Evolutionary conservation across 202 grass and related monocot genomes (phyloP).

Genomic region (Saccharum hybrid): DNA sequence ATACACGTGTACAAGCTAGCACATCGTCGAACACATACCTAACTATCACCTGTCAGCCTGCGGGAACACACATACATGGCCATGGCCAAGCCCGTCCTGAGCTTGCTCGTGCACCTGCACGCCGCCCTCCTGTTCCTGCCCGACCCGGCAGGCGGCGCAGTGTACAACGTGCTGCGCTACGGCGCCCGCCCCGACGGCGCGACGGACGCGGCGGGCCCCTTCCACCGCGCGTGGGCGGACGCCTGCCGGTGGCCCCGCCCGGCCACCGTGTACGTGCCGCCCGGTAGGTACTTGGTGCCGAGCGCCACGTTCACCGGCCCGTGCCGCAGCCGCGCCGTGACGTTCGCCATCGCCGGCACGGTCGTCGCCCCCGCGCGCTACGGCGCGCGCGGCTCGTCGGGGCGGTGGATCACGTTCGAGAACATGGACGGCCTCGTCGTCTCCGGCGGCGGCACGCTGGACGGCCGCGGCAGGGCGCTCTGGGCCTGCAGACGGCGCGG

Average conservation of each 20-base stretch:
- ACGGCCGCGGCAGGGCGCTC: slow-evolving; percentile 68
- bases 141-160: slow-evolving; percentile 6
- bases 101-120: slow-evolving; percentile 45
- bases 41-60: slow-evolving; percentile 38
- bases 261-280: slow-evolving; percentile 64
- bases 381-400: slow-evolving; percentile 27
- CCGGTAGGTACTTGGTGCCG: slow-evolving; percentile 60
- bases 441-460: slow-evolving; percentile 74
- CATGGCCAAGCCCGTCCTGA: slow-evolving; percentile 29
- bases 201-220: slow-evolving; percentile 60
- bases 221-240: slow-evolving; percentile 68
- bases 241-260: slow-evolving; percentile 67
- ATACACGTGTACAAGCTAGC: slow-evolving; percentile 47
- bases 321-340: slow-evolving; percentile 54
- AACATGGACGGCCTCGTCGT: slow-evolving; percentile 63
- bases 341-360: slow-evolving; percentile 64
- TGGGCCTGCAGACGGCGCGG: slow-evolving; percentile 63
- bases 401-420: slow-evolving; percentile 76
- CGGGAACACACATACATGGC: background rate
- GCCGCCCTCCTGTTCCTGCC: slow-evolving; percentile 41
- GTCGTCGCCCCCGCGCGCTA: slow-evolving; percentile 51
- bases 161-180: slow-evolving; percentile 65
- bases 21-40: slow-evolving; percentile 34
- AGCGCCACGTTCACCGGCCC: slow-evolving; percentile 68
- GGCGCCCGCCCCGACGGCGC: slow-evolving; percentile 68